Percentiles rank a stretch among this genome's conserved stretches.
These are phyloP conservation scores for Botryotinia narcissicola DNA, from an alignment of 2,329 filamentous ascomycete genomes.

Conservation along the genomic window DNA sequence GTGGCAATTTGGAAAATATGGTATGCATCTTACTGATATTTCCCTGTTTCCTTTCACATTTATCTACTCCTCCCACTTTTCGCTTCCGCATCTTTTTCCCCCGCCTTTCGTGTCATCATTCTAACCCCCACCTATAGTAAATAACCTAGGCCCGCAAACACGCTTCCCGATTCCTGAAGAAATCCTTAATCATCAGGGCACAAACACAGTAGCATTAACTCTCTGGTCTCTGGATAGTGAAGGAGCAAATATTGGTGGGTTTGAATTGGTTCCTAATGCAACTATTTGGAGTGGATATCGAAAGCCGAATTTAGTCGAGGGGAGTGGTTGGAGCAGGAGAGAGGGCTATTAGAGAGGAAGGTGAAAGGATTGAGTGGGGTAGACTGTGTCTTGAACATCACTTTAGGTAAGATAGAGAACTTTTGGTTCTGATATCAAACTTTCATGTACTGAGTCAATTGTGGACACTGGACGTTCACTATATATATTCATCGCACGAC, in stretches of 20 bases:
- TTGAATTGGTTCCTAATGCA: not conserved
- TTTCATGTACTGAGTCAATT: not conserved
- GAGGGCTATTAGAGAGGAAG: not conserved
- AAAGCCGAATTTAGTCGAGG: not conserved
- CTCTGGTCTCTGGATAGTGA: slow-evolving; percentile 56
- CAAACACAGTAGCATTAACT: slow-evolving; percentile 66
- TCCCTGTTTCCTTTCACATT: not conserved
- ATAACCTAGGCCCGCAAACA: slow-evolving; percentile 71
- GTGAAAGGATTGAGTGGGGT: too few species aligned
- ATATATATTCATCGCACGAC: fast-evolving
- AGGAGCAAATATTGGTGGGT: slow-evolving; percentile 26
- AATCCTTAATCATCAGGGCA: slow-evolving; percentile 66
- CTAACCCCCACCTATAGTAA: slow-evolving; percentile 32
- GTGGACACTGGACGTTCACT: not conserved
- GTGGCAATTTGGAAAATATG: slow-evolving; percentile 67
- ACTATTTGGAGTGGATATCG: slow-evolving; percentile 4
- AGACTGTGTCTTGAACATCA: not conserved
- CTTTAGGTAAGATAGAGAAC: not conserved
- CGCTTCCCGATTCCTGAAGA: slow-evolving; percentile 71
- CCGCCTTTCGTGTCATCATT: not conserved
- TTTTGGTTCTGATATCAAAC: not conserved
- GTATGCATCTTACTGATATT: slow-evolving; percentile 30
- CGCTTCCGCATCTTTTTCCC: not conserved
- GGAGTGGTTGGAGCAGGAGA: slow-evolving; percentile 33
- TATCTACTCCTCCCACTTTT: not conserved